Conservation (phyloP, 1,284 basidiomycete genomes). For the Cerioporus squamosus region DNA sequence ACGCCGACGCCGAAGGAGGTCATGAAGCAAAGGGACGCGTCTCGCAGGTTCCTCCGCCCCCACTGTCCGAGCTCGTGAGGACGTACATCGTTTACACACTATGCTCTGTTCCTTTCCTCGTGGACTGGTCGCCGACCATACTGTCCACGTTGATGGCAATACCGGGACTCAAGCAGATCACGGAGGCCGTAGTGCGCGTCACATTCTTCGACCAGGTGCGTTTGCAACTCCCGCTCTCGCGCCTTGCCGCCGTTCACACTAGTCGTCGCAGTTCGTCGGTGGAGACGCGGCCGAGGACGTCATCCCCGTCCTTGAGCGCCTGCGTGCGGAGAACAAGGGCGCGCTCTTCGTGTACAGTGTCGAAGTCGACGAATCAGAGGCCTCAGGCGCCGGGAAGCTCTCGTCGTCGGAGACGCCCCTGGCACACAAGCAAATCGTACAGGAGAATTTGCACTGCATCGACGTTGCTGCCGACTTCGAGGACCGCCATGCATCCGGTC, state of each 20-base stretch:
- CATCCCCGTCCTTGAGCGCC: slow-evolving; percentile 64
- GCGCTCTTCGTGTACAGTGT: slow-evolving; percentile 86
- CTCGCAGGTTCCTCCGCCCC: slow-evolving; percentile 4
- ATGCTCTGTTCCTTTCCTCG: slow-evolving; percentile 79
- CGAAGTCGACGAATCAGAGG: slow-evolving; percentile 73
- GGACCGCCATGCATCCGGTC: slow-evolving; percentile 46
- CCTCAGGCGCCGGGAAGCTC: slow-evolving; percentile 36
- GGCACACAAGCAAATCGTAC: slow-evolving; percentile 62
- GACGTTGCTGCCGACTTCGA: slow-evolving; percentile 84
- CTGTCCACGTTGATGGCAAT: slow-evolving; percentile 64
- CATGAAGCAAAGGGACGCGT: neutral
- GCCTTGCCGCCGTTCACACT: slow-evolving; percentile 13
- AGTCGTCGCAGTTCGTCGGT: slow-evolving; percentile 76
- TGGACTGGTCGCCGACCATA: slow-evolving; percentile 78
- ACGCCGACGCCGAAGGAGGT: slow-evolving; percentile 17
- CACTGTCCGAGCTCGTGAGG: slow-evolving; percentile 57
- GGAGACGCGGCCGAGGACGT: slow-evolving; percentile 81
- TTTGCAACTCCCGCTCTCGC: neutral
- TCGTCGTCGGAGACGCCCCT: slow-evolving; percentile 13
- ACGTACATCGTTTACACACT: slow-evolving; percentile 84
- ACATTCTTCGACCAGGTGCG: slow-evolving; percentile 88
- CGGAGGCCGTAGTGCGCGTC: slow-evolving; percentile 72
- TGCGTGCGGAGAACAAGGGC: slow-evolving; percentile 76
- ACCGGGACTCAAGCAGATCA: slow-evolving; percentile 69
- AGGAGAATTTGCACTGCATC: slow-evolving; percentile 76